Evolutionary conservation across 2,329 filamentous ascomycete species (phyloP), one percentile per base, ranked within the genome.

Genomic region (Pseudogymnoascus verrucosus): DNA sequence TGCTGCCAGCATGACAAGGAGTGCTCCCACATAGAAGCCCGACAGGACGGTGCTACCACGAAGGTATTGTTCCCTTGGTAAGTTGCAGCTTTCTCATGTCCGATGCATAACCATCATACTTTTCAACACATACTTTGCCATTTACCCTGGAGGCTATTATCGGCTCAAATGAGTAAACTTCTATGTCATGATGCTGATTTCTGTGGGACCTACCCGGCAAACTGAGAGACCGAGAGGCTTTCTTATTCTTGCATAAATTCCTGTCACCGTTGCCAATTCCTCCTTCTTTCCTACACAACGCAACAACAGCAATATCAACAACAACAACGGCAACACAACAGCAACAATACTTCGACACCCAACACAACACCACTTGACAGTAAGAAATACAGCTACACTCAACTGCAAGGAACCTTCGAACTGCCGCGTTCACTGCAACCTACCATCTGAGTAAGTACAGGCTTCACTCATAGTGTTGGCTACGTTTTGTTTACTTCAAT

Each of bases 221-320:
- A 19, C 8, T 14, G 4, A 57, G 51, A 57, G 28, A 34, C 28
- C 4, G 28, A 21, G 16, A 4, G 16, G 28, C 5, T 12, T 16
- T 57, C 28, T 57, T 36, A 57, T 36, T 57, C n/a, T 31, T 54
- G 47, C n/a, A 19, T 54, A 54, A 54, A 21, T 57, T 57, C 51
- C 6, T 57, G 51, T 57, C 51, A 57, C 51, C 51, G 51, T 12
- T 21, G 10, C 51, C 10, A 21, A 19, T 14, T 34, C 16, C 51
- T 57, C 14, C 28, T 57, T 57, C 28, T 28, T 57, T 57, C 28
- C n/a, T 36, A 19, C n/a, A n/a, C 47, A 57, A 14, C n/a, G 8
- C 26, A 31, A 19, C 26, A 54, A 54, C 28, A 57, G 10, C 26
- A 34, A 19, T 16, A 34, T 4, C 47, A 54, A 11, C 47, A 28